A percentile compares a stretch with the other conserved stretches of the same genome.
Evolutionary conservation across 129 eudicot species (phyloP).

Genomic region (Solidago caesia): DNA sequence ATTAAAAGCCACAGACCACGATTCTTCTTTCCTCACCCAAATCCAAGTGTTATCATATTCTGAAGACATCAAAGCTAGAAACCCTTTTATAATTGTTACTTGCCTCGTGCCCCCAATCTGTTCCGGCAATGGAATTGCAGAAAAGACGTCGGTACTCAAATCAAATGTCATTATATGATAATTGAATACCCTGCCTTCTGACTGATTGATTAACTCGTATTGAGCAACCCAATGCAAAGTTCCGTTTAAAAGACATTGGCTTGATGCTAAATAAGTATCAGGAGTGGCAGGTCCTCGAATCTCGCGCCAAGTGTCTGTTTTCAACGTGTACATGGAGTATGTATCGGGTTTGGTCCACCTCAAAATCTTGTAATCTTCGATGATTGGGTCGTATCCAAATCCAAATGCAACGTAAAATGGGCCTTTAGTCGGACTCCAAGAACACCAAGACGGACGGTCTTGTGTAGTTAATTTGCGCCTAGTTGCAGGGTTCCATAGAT

Average conservation of each 20-base stretch:
- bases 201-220: not conserved
- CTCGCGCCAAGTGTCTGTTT: not conserved
- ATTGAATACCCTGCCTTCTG: not conserved
- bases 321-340: not conserved
- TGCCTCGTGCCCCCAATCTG: not conserved
- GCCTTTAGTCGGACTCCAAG: not conserved
- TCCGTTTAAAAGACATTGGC: not conserved
- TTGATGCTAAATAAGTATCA: not conserved
- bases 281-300: not conserved
- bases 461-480: not conserved
- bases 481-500: conserved; percentile 15
- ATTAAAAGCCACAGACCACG: not conserved
- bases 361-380: conserved; percentile 15
- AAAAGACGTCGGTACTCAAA: not conserved
- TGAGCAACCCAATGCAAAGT: not conserved
- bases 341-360: not conserved
- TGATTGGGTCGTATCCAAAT: conserved; percentile 7
- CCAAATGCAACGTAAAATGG: not conserved
- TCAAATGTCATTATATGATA: not conserved
- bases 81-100: not conserved
- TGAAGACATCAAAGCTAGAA: not conserved
- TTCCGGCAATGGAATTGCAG: not conserved
- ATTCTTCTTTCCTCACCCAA: conserved; percentile 9
- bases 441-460: not conserved
- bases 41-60: not conserved